phyloP scores from a whole-genome alignment of 2,329 filamentous ascomycete genomes.

The Berkeleyomyces rouxiae region DNA sequence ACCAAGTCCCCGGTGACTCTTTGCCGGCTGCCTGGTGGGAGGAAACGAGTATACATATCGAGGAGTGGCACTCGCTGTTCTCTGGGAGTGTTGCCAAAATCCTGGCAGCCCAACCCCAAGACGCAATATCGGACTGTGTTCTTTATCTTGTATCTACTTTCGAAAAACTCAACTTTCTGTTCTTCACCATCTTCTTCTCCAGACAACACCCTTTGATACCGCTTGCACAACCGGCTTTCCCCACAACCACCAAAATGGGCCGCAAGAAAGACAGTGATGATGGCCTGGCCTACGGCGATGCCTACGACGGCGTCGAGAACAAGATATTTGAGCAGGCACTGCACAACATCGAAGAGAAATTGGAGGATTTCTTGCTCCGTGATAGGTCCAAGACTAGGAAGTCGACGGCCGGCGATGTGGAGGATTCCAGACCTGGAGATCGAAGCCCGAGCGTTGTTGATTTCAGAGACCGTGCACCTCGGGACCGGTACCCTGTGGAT shows the following conservation, averaged over 20 bases:
- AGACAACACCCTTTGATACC: not conserved
- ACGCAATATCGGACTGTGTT: not conserved
- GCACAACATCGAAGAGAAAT: conserved; percentile 3
- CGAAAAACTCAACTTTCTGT: not conserved
- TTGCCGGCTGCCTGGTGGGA: not conserved
- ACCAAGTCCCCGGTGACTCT: not conserved
- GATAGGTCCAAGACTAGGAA: not conserved
- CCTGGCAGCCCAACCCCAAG: not conserved
- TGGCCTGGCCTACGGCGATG: conserved; percentile 12
- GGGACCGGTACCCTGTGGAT: not conserved
- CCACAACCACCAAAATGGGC: not conserved
- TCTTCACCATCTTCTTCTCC: not conserved
- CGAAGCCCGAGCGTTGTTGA: not conserved
- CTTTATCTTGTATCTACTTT: not conserved
- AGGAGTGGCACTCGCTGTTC: not conserved
- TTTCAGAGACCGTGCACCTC: not conserved
- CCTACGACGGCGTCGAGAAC: conserved; percentile 7
- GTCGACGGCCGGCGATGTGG: not conserved
- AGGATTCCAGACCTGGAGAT: not conserved
- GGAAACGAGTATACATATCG: not conserved
- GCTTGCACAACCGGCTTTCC: not conserved
- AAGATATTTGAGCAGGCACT: conserved; percentile 9
- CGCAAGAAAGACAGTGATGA: conserved; percentile 7
- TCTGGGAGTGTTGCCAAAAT: not conserved
- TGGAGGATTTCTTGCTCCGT: not conserved